Conservation (phyloP, 768 basidiomycete genomes). For the Infundibulicybe gibba region DNA sequence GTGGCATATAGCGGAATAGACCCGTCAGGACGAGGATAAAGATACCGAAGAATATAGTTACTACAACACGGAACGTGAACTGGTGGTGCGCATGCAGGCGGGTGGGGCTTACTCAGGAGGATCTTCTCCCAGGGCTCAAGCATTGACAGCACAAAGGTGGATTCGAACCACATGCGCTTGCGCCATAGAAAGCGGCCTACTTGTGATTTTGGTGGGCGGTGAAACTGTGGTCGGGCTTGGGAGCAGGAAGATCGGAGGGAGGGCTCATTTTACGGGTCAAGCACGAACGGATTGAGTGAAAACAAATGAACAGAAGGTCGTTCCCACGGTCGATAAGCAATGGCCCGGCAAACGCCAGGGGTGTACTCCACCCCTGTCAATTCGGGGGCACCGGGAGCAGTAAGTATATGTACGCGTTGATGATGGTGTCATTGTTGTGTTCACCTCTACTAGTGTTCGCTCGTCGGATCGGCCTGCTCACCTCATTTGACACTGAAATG, state of each 20-base stretch:
- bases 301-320: too few species aligned
- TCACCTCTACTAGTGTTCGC: too few species aligned
- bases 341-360: too few species aligned
- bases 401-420: too few species aligned
- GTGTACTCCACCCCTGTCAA: too few species aligned
- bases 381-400: too few species aligned
- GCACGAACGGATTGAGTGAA: too few species aligned
- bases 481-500: too few species aligned
- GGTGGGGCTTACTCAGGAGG: conserved; percentile 35
- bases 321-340: too few species aligned
- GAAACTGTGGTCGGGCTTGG: conserved; percentile 17
- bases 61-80: conserved; percentile 16
- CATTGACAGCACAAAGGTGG: conserved; percentile 48
- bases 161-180: conserved; percentile 47
- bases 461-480: too few species aligned
- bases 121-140: conserved; percentile 55
- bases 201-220: conserved; percentile 27
- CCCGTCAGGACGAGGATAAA: conserved; percentile 36
- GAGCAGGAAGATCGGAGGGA: conserved; percentile 13
- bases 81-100: not conserved
- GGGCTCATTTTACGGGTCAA: too few species aligned
- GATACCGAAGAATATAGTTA: conserved; percentile 34
- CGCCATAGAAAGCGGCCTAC: conserved; percentile 40
- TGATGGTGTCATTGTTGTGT: too few species aligned
- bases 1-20: conserved; percentile 42